Base-by-base conservation (phyloP, 2,329 filamentous ascomycete species). In the Grosmannia penicillata region DNA sequence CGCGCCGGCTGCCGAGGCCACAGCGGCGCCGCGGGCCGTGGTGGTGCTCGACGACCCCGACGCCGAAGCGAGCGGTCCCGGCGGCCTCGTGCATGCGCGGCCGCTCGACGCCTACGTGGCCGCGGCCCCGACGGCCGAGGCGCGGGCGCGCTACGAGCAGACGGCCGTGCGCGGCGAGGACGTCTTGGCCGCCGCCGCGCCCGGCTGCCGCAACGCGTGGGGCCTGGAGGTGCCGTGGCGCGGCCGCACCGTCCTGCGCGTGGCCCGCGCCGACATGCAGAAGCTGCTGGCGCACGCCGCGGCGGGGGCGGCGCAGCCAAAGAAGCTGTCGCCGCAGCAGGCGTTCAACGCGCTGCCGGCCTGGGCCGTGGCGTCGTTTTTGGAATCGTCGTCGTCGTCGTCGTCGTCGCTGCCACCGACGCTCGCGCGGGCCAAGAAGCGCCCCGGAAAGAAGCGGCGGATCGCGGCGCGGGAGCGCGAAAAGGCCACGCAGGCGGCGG, bases 161-260 rank as follows among this genome's bases (percentile, higher is more conserved):
- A 59, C 62, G 4, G 69, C 74, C 3, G 55, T 78, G 10, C 65
- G 54, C 23, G 66, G 64, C 6, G 65, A 69, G n/a, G 63, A 70
- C 13, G 53, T 79, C 13, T 37, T 69, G 3, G 36, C 38, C 6
- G 30, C 37, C 19, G 38, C 49, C 49, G 18, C 55, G 60, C 43
- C 63, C 64, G n/a, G 50, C 48, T 33, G 54, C 51, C 47, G 57
- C 63, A 37, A 37, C 38, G 59, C 60, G 7, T 77, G 72, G 72
- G 74, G 73, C 0, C 52, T 72, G 30, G 72, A 77, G 52, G 59
- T 71, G 46, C 72, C 73, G 2, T 78, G 75, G 75, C 63, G 64
- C 40, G 70, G 76, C 9, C 42, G 39, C 13, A 62, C 56, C 4
- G 58, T 55, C 23, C 56, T 73, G 24, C 53, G 48, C 1, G 48